Evolutionary conservation across 2,329 filamentous ascomycete species (phyloP), one percentile per base, ranked within the genome.

Genomic region (Rutstroemia sp.): DNA sequence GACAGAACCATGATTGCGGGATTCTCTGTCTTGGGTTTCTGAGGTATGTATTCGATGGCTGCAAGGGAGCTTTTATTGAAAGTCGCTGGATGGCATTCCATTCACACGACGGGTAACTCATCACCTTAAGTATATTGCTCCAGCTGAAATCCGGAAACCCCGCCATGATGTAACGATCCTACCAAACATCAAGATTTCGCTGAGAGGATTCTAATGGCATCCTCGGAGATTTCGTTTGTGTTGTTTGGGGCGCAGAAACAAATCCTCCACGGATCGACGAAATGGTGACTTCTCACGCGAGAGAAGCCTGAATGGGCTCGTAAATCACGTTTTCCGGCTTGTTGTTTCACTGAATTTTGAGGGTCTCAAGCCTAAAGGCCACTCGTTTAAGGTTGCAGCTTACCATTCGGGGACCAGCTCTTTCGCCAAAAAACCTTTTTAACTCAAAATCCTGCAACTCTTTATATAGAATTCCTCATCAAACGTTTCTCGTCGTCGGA

Each of bases 221-320:
- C 23, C 21, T 37, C 38, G 12, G 38, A 37, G 30, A 50, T 55
- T 50, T 34, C 8, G 19, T 49, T 25, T 23, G 41, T 42, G 23
- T 27, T 49, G 52, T 48, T 50, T 55, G 46, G 23, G 52, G 52
- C 46, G 52, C 46, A 55, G 52, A 55, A 44, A 50, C 5, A 25
- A 2, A 42, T 41, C 41, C 51, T 45, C 48, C 48, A 42, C 8
- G 8, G 39, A 42, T 27, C 25, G 7, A 39, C 38, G 42, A 48
- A 23, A 45, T 23, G 42, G 12, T 23, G 14, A 16, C 21, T 5
- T 34, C 30, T 34, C 12, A 34, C 30, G 30, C 12, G 30, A 34
- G n/a, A n/a, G 10, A 34, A 34, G 30, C 30, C 30, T 34, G 10
- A 12, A 34, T 10, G 30, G n/a, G 30, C 30, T 34, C 12, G 30